Evolutionary conservation across 805 yeast genomes (phyloP).

Genomic region (Dipodascopsis tothii): DNA sequence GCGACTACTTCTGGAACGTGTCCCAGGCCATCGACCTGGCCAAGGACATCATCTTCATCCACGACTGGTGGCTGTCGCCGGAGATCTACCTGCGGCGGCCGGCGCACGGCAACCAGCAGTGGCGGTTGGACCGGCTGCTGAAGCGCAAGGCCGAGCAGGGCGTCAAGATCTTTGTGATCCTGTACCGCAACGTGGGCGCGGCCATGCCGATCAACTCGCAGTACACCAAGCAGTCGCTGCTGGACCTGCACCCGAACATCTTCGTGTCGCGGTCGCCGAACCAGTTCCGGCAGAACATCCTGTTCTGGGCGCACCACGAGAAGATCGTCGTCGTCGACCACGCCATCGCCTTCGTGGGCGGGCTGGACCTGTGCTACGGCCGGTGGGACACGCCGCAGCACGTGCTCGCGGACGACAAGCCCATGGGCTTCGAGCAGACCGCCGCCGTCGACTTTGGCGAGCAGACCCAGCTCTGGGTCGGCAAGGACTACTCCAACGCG

Average conservation of each 20-base stretch:
- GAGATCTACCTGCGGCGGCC: conserved; percentile 90
- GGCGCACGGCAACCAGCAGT: conserved; percentile 88
- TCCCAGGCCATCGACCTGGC: conserved; percentile 91
- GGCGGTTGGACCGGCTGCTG: conserved; percentile 81
- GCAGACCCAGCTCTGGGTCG: conserved; percentile 72
- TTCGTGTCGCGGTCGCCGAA: conserved; percentile 92
- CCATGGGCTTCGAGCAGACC: conserved; percentile 23
- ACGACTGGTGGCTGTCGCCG: conserved; percentile 98
- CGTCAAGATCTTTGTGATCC: conserved; percentile 82
- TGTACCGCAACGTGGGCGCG: conserved; percentile 87
- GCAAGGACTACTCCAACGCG: conserved; percentile 95
- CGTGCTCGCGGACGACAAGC: conserved; percentile 66
- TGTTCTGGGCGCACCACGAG: conserved; percentile 99
- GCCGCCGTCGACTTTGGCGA: conserved; percentile 31
- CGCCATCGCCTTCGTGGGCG: conserved; percentile 85
- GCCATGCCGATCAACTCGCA: conserved; percentile 89
- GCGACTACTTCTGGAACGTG: conserved; percentile 95
- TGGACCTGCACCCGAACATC: conserved; percentile 76
- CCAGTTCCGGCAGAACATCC: conserved; percentile 84
- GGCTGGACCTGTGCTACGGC: conserved; percentile 92
- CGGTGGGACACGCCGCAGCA: conserved; percentile 96
- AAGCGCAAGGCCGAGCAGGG: conserved; percentile 91
- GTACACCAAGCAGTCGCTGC: conserved; percentile 88
- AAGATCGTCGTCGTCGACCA: conserved; percentile 81
- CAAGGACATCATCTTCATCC: conserved; percentile 83